Percentiles rank a stretch among this genome's conserved stretches.
phyloP scores from a whole-genome alignment of 768 basidiomycete species.

The Leucosporidium yakuticum region DNA sequence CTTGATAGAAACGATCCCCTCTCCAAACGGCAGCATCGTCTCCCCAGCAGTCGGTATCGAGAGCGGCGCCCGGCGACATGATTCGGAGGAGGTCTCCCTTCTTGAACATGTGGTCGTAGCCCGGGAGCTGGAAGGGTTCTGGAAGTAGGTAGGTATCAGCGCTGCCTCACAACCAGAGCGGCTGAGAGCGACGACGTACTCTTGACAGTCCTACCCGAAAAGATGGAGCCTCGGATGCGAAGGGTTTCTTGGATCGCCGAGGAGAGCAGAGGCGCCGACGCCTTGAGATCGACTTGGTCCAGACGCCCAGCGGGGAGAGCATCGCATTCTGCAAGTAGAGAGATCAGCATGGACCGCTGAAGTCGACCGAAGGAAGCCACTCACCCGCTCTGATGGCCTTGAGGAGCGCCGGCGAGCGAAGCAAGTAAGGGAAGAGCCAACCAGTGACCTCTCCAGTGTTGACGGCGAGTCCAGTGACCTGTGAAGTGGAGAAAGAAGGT shows the following conservation, averaged over 20 bases:
- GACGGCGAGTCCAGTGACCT: not conserved
- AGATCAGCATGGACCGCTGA: not conserved
- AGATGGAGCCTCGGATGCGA: not conserved
- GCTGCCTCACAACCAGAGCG: no score
- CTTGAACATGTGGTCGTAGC: not conserved
- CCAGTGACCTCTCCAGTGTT: not conserved
- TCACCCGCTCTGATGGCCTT: not conserved
- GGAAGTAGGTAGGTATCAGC: not conserved
- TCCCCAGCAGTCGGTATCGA: not conserved
- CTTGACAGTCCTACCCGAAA: not conserved
- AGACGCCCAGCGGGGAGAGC: not conserved
- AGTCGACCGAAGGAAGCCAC: not conserved
- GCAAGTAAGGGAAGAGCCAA: not conserved
- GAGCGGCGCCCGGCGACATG: not conserved
- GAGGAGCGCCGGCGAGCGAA: not conserved
- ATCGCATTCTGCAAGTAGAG: not conserved
- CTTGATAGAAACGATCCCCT: not conserved
- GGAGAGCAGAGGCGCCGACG: not conserved
- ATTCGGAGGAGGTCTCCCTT: not conserved
- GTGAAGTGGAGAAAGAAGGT: not conserved
- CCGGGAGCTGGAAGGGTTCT: not conserved
- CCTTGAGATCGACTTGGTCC: not conserved
- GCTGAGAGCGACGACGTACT: not conserved
- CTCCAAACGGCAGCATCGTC: not conserved
- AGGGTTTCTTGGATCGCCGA: conserved; percentile 1